A percentile compares a stretch with the other conserved stretches of the same genome.
Conservation (phyloP, 148 eudicot species). For the Chenopodium album region DNA sequence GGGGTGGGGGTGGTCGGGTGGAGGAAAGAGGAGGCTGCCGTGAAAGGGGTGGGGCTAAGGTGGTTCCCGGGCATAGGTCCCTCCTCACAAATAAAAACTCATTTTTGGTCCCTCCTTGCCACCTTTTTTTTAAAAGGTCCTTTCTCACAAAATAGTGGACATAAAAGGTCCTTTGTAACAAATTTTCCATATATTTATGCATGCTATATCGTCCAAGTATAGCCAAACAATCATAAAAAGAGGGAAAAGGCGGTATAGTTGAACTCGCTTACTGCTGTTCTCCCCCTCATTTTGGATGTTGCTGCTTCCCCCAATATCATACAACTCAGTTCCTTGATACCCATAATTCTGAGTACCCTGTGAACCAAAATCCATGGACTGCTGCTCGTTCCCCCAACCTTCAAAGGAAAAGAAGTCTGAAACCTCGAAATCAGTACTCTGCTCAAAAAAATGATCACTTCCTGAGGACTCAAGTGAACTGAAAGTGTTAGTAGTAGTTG, state of each 20-base stretch:
- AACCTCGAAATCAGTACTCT: slow-evolving; percentile 33
- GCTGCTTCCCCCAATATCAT: slow-evolving; percentile 28
- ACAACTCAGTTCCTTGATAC: slow-evolving; percentile 22
- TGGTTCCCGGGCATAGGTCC: too few species aligned
- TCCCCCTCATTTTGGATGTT: slow-evolving; percentile 31
- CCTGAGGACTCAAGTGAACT: slow-evolving; percentile 37
- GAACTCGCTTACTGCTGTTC: slow-evolving; percentile 29
- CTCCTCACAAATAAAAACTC: too few species aligned
- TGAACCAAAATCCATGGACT: slow-evolving; percentile 21
- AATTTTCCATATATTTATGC: neutral
- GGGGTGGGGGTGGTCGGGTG: too few species aligned
- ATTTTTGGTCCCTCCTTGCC: too few species aligned
- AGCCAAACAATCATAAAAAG: neutral
- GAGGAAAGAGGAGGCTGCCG: too few species aligned
- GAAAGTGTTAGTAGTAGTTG: slow-evolving; percentile 13
- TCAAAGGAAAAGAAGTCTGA: slow-evolving; percentile 41
- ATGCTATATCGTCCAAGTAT: neutral
- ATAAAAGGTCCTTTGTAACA: too few species aligned
- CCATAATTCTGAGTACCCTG: slow-evolving; percentile 26
- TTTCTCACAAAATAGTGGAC: too few species aligned
- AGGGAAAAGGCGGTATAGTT: neutral
- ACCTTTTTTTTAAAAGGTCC: too few species aligned
- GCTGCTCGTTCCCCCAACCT: slow-evolving; percentile 22
- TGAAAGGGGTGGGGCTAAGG: too few species aligned
- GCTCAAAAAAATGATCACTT: slow-evolving; percentile 33